Evolutionary conservation across 1,284 basidiomycete genomes (phyloP).

Genomic region (Puccinia sorghi): DNA sequence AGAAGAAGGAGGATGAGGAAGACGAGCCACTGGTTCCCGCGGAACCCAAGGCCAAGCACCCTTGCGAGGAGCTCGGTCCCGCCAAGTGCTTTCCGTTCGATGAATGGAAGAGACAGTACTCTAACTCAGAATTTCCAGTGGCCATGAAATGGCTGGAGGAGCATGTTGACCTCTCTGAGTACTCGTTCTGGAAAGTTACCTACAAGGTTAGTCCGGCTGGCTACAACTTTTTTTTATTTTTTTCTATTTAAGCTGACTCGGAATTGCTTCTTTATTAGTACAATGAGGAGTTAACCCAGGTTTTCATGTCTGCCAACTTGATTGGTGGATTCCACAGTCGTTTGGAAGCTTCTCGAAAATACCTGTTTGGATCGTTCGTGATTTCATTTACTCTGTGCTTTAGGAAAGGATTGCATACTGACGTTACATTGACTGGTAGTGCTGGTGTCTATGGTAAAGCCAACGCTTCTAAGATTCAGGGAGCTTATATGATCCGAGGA

Average conservation of each 20-base stretch:
- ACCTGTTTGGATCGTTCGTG: constrained; percentile 56
- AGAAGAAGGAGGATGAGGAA: constrained; percentile 55
- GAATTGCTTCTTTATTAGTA: constrained; percentile 5
- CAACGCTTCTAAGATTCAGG: constrained; percentile 57
- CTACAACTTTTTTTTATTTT: neutral
- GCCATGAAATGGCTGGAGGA: constrained; percentile 59
- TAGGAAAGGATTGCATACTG: neutral
- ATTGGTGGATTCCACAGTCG: constrained; percentile 58
- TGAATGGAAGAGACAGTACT: constrained; percentile 59
- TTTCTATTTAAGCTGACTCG: neutral
- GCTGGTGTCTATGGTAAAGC: constrained; percentile 58
- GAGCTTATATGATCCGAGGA: constrained; percentile 57
- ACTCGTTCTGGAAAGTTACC: constrained; percentile 43
- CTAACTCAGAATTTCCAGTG: constrained; percentile 58
- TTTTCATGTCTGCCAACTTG: constrained; percentile 57
- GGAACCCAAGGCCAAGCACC: constrained; percentile 58
- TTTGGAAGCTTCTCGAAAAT: constrained; percentile 58
- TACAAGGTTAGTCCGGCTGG: constrained; percentile 38
- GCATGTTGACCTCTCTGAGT: constrained; percentile 53
- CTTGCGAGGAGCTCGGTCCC: constrained; percentile 55
- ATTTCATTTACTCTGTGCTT: neutral
- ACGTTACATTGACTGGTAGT: constrained; percentile 36
- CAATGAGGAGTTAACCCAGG: constrained; percentile 56
- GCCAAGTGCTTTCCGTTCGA: constrained; percentile 55
- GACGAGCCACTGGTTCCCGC: constrained; percentile 53